phyloP scores from a whole-genome alignment of 139 green algal genomes.

The Coelastrella sp. region DNA sequence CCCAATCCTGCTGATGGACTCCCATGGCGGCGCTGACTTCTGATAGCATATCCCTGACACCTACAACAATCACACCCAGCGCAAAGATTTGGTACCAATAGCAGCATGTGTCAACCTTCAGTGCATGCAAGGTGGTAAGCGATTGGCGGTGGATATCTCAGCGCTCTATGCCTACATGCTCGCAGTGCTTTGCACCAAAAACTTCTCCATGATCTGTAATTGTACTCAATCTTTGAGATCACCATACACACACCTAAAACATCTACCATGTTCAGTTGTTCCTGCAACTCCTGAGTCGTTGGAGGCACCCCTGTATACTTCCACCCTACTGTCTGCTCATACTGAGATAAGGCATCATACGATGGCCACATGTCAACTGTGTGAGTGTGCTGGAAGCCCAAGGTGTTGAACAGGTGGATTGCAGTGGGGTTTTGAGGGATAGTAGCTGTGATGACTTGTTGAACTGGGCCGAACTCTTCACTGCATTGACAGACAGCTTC shows the following conservation, averaged over 20 bases:
- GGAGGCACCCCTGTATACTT: too few species aligned
- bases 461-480: neutral
- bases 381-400: neutral
- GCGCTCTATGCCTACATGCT: too few species aligned
- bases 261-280: neutral
- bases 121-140: too few species aligned
- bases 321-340: constrained; percentile 7
- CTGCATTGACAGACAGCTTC: neutral
- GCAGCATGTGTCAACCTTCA: too few species aligned
- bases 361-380: constrained; percentile 36
- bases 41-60: neutral
- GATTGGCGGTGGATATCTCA: too few species aligned
- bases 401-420: neutral
- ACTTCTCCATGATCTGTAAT: too few species aligned
- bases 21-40: neutral
- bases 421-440: constrained; percentile 7
- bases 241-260: neutral
- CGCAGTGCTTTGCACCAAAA: too few species aligned
- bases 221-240: too few species aligned
- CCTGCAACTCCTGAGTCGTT: too few species aligned
- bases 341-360: neutral
- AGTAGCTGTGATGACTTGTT: neutral
- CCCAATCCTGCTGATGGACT: constrained; percentile 7
- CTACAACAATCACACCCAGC: neutral
- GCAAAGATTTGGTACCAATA: too few species aligned